phyloP scores from a whole-genome alignment of 2,329 filamentous ascomycete genomes.

The Colletotrichum trifolii region DNA sequence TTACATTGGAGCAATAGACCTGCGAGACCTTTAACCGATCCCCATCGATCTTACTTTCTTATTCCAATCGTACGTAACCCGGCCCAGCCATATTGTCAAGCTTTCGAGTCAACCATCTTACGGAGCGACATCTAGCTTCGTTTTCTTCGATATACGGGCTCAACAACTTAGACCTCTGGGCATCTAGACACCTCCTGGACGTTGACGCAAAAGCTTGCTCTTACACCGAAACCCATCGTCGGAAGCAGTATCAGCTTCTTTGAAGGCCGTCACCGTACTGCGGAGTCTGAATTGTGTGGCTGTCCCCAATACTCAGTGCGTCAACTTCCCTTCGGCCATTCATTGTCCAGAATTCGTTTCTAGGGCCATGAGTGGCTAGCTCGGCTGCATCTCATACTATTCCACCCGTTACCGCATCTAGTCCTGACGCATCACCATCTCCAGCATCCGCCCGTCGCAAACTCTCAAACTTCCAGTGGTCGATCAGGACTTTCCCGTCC shows the following conservation, averaged over 20 bases:
- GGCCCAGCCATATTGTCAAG: constrained; percentile 11
- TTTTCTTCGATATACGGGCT: constrained; percentile 7
- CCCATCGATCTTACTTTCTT: constrained; percentile 25
- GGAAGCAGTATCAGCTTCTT: not conserved
- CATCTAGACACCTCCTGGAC: not conserved
- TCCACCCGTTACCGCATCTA: constrained; percentile 32
- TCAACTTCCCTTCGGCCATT: constrained; percentile 25
- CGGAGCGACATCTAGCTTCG: not conserved
- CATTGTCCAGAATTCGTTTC: constrained; percentile 18
- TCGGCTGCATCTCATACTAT: constrained; percentile 27
- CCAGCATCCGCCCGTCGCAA: constrained; percentile 13
- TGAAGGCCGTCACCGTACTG: not conserved
- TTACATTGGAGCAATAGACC: constrained; percentile 27
- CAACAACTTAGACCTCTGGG: not conserved
- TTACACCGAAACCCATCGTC: not conserved
- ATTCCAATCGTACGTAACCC: constrained; percentile 9
- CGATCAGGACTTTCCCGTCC: not conserved
- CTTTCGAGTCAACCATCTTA: constrained; percentile 16
- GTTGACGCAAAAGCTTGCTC: not conserved
- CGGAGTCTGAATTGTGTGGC: constrained; percentile 1
- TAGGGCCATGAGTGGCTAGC: constrained; percentile 30
- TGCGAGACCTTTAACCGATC: constrained; percentile 23
- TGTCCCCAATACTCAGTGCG: constrained; percentile 22
- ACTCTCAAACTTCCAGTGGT: not conserved
- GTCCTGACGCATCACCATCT: constrained; percentile 26